Conservation (phyloP, 179 eudicot species). For the Monotropa hypopitys region DNA sequence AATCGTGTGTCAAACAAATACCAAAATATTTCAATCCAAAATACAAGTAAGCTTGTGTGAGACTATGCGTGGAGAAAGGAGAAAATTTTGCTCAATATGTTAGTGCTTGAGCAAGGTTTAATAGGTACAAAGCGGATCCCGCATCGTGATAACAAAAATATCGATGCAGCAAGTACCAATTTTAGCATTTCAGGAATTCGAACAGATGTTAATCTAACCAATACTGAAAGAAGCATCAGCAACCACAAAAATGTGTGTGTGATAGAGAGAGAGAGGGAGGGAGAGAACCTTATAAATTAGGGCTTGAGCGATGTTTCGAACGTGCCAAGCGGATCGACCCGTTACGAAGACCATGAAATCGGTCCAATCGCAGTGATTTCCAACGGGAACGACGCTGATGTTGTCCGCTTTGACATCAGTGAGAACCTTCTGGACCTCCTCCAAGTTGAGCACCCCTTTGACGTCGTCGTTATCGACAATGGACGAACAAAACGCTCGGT, state of each 20-base stretch:
- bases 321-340: conserved; percentile 85
- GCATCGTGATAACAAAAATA: background rate
- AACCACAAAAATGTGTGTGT: background rate
- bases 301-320: conserved; percentile 76
- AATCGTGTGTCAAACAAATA: background rate
- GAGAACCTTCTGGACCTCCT: conserved; percentile 62
- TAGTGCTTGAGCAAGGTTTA: background rate
- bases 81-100: background rate
- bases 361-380: conserved; percentile 42
- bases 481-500: conserved; percentile 7
- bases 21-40: background rate
- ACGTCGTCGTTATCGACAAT: conserved; percentile 15
- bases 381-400: conserved; percentile 49
- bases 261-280: background rate
- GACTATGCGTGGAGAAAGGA: background rate
- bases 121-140: background rate
- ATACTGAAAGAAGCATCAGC: background rate
- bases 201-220: background rate
- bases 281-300: conserved; percentile 50
- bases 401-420: conserved; percentile 69
- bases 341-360: conserved; percentile 84
- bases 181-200: background rate
- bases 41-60: no score
- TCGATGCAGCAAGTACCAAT: background rate
- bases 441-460: conserved; percentile 44